These are phyloP conservation scores for Verbena officinalis DNA, from an alignment of 257 asterid species.

Conservation along the genomic window DNA sequence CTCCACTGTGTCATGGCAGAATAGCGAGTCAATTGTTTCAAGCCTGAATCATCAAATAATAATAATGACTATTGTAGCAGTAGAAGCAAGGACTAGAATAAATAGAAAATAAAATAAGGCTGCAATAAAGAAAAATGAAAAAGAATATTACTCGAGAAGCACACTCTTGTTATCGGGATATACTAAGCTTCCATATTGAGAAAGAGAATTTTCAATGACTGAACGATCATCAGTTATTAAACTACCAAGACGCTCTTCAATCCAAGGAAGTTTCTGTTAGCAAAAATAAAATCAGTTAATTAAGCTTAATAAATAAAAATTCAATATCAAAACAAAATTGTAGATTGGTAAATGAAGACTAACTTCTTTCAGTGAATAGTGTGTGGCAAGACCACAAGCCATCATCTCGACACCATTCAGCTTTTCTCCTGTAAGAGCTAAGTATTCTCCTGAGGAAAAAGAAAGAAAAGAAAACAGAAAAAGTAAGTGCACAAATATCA, in stretches of 20 bases:
- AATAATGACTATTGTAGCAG: slow-evolving; percentile 17
- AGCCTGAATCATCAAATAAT: slow-evolving; percentile 56
- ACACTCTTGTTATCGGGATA: slow-evolving; percentile 73
- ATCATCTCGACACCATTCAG: slow-evolving; percentile 89
- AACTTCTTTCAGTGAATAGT: slow-evolving; percentile 76
- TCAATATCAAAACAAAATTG: slow-evolving; percentile 8
- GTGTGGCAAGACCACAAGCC: slow-evolving; percentile 97
- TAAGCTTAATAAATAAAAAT: not conserved
- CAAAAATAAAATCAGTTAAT: slow-evolving; percentile 19
- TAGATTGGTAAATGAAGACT: slow-evolving; percentile 27
- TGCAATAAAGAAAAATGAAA: slow-evolving; percentile 15
- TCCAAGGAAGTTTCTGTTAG: slow-evolving; percentile 85
- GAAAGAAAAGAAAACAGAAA: too few relatives aligned
- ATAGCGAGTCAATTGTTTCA: slow-evolving; percentile 69
- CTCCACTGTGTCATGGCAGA: slow-evolving; percentile 80
- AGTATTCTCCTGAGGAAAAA: slow-evolving; percentile 71
- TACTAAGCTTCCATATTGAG: slow-evolving; percentile 89
- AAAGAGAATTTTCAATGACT: slow-evolving; percentile 81
- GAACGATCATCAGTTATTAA: slow-evolving; percentile 84
- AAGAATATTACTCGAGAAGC: slow-evolving; percentile 62
- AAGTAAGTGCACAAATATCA: not conserved
- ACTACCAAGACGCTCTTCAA: slow-evolving; percentile 89
- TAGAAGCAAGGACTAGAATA: slow-evolving; percentile 8
- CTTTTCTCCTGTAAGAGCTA: slow-evolving; percentile 93
- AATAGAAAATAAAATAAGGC: slow-evolving; percentile 1